Conservation (phyloP, 2,329 filamentous ascomycete species). For the Elsinoe necatrix region DNA sequence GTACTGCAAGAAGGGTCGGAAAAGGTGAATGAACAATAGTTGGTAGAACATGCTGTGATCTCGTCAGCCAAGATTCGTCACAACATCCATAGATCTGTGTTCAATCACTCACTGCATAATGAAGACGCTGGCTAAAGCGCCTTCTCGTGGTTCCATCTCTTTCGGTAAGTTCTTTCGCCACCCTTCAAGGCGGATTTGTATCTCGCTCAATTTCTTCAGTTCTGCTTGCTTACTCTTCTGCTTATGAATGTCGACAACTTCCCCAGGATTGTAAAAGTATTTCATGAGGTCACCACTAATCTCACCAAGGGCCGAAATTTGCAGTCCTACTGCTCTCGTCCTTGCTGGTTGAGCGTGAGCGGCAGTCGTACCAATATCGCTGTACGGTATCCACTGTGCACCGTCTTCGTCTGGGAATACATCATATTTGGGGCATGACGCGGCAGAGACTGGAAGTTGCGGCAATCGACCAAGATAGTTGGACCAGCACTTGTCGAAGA, state of each 20-base stretch:
- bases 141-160: constrained; percentile 83
- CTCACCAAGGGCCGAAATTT: constrained; percentile 77
- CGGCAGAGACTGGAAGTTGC: constrained; percentile 69
- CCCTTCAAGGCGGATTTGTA: constrained; percentile 80
- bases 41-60: constrained; percentile 86
- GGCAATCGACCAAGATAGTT: constrained; percentile 91
- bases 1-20: constrained; percentile 91
- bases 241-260: constrained; percentile 53
- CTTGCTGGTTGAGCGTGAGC: constrained; percentile 69
- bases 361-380: constrained; percentile 68
- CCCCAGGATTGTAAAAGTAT: constrained; percentile 67
- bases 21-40: constrained; percentile 88
- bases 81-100: neutral
- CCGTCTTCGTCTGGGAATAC: constrained; percentile 85
- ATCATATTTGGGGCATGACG: constrained; percentile 80
- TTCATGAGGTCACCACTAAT: constrained; percentile 85
- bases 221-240: constrained; percentile 68
- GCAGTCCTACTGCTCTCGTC: constrained; percentile 71
- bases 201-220: constrained; percentile 82
- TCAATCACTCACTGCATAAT: constrained; percentile 68
- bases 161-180: constrained; percentile 79
- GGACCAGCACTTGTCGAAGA: constrained; percentile 99
- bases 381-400: constrained; percentile 79
- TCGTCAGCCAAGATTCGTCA: neutral
- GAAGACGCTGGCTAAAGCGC: constrained; percentile 74